Conservation (phyloP, 768 basidiomycete genomes). For the Mycena rebaudengoi region DNA sequence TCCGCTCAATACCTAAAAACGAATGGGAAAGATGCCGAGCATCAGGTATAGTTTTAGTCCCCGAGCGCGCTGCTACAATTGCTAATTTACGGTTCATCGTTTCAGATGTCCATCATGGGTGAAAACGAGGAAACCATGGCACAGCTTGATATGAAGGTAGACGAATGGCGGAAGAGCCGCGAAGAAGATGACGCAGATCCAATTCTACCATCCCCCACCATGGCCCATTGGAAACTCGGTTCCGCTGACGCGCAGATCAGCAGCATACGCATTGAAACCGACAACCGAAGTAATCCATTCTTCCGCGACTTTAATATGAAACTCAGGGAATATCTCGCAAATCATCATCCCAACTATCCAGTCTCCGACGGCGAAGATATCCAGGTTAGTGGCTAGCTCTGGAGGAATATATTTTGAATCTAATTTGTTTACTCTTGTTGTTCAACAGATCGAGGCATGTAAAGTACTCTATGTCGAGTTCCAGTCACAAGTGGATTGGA, state of each 20-base stretch:
- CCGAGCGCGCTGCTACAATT: background rate
- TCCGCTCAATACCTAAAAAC: slow-evolving; percentile 37
- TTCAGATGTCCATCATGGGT: slow-evolving; percentile 34
- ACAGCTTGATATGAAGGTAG: slow-evolving; percentile 9
- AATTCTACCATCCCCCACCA: background rate
- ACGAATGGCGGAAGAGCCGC: slow-evolving; percentile 2
- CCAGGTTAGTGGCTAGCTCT: background rate
- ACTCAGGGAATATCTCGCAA: background rate
- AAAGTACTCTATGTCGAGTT: slow-evolving; percentile 7
- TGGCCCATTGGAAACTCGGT: background rate
- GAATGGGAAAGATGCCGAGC: slow-evolving; percentile 39
- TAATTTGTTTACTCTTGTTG: background rate
- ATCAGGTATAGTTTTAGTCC: slow-evolving; percentile 32
- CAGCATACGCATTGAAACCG: background rate
- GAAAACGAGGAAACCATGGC: slow-evolving; percentile 30
- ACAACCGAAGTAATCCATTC: background rate
- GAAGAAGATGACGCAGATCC: background rate
- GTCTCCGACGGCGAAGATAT: background rate
- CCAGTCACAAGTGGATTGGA: slow-evolving; percentile 14
- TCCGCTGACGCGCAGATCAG: background rate
- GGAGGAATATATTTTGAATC: background rate
- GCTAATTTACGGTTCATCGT: background rate
- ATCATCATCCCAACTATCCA: background rate
- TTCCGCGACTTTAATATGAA: background rate
- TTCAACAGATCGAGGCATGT: background rate